Evolutionary conservation across 441 rosid species (phyloP).

Genomic region (Erodium texanum): DNA sequence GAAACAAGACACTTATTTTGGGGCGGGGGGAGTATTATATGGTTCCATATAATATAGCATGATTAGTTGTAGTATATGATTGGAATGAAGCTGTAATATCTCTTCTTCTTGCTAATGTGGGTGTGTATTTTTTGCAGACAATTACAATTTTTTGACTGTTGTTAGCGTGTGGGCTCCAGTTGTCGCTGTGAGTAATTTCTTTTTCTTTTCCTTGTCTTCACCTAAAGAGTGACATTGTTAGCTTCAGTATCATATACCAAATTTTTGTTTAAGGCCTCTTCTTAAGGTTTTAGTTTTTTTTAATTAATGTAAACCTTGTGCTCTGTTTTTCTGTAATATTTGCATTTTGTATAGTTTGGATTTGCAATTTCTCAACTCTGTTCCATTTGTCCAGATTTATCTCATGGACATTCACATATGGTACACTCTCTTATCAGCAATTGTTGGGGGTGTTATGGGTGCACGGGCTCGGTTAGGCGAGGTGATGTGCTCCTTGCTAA

Average conservation of each 20-base stretch:
- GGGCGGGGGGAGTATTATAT: not conserved
- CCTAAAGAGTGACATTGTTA: not conserved
- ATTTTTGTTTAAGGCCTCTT: not conserved
- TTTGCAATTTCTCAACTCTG: not conserved
- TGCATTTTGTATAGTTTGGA: not conserved
- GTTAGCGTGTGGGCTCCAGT: constrained; percentile 99
- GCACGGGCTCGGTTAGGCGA: constrained; percentile 97
- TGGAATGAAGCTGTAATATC: constrained; percentile 1
- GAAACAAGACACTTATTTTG: not conserved
- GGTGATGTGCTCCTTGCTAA: constrained; percentile 36
- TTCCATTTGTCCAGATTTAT: constrained; percentile 52
- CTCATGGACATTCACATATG: constrained; percentile 94
- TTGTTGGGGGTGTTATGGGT: constrained; percentile 98
- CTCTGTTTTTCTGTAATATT: not conserved
- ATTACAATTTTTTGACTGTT: constrained; percentile 70
- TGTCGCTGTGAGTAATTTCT: constrained; percentile 65
- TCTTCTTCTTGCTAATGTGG: constrained; percentile 18
- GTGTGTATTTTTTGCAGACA: constrained; percentile 48
- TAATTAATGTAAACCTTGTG: not conserved
- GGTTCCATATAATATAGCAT: not conserved
- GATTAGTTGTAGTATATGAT: not conserved
- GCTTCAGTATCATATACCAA: not conserved
- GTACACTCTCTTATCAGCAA: constrained; percentile 89
- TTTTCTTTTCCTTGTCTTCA: constrained; percentile 11
- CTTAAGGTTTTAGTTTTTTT: not conserved